A percentile compares a stretch with the other conserved stretches of the same genome.
These are phyloP conservation scores for Haematococcus lacustris DNA, from an alignment of 139 green algal genomes.

Conservation along the genomic window DNA sequence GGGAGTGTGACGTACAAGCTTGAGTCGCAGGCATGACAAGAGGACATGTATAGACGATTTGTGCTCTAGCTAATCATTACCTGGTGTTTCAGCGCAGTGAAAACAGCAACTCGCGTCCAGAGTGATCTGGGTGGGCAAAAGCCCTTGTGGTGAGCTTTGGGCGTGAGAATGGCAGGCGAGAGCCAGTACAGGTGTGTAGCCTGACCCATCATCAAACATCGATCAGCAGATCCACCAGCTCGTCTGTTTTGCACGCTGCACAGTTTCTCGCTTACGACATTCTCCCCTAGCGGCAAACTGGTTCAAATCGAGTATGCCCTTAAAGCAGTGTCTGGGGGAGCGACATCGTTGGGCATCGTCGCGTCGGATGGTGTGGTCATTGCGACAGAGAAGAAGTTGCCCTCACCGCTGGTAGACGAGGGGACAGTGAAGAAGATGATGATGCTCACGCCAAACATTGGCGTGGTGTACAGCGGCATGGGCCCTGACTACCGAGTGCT, in stretches of 20 bases:
- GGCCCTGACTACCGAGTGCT: slow-evolving; percentile 94
- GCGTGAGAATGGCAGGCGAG: background rate
- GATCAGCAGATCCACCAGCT: too few relatives aligned
- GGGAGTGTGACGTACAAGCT: too few relatives aligned
- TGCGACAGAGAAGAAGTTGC: slow-evolving; percentile 98
- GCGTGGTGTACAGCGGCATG: slow-evolving; percentile 97
- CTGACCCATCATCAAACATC: too few relatives aligned
- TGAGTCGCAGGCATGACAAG: too few relatives aligned
- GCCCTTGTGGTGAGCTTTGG: too few relatives aligned
- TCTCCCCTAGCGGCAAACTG: slow-evolving; percentile 96
- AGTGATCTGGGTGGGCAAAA: too few relatives aligned
- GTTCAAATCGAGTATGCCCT: slow-evolving; percentile 98
- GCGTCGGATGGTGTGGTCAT: slow-evolving; percentile 96
- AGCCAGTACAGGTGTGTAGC: background rate
- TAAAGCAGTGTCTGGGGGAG: slow-evolving; percentile 84
- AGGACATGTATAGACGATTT: too few relatives aligned
- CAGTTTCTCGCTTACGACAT: slow-evolving; percentile 97
- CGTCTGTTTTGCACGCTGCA: too few relatives aligned
- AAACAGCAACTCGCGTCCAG: too few relatives aligned
- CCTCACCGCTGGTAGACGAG: slow-evolving; percentile 82
- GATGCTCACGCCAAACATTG: slow-evolving; percentile 85
- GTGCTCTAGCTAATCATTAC: too few relatives aligned
- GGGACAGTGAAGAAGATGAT: slow-evolving; percentile 88
- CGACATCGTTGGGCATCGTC: slow-evolving; percentile 94
- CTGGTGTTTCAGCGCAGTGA: too few relatives aligned